phyloP scores from a whole-genome alignment of 1,284 basidiomycete genomes.

The Athelia psychrophila region DNA sequence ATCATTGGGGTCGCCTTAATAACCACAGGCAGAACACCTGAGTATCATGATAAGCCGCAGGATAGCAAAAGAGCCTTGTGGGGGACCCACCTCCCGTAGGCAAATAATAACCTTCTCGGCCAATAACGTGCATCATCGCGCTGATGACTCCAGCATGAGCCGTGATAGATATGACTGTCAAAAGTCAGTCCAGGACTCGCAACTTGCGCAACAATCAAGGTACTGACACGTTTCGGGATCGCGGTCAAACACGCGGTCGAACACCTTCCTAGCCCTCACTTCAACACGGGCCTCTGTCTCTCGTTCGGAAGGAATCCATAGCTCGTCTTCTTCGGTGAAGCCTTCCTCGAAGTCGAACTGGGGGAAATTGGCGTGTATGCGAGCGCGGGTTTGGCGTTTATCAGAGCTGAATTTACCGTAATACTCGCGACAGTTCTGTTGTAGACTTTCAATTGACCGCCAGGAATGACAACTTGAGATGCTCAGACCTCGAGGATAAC shows the following conservation, averaged over 20 bases:
- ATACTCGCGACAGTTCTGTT: constrained; percentile 63
- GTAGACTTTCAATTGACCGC: background rate
- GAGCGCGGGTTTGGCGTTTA: constrained; percentile 51
- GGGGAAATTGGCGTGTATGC: constrained; percentile 58
- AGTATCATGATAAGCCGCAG: background rate
- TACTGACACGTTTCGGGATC: constrained; percentile 48
- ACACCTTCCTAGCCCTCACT: constrained; percentile 47
- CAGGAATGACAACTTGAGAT: background rate
- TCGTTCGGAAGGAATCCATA: constrained; percentile 65
- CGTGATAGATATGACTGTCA: constrained; percentile 60
- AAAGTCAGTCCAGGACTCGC: background rate
- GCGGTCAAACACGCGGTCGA: constrained; percentile 62
- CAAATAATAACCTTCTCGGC: constrained; percentile 40
- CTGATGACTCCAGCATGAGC: constrained; percentile 62
- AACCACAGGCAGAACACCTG: constrained; percentile 26
- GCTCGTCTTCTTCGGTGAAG: constrained; percentile 70
- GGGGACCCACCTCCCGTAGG: constrained; percentile 65
- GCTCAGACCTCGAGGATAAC: constrained; percentile 51
- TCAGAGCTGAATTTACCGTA: constrained; percentile 77
- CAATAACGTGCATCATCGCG: constrained; percentile 45
- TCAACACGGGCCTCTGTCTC: constrained; percentile 61
- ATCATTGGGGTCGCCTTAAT: constrained; percentile 13
- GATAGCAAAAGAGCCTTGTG: constrained; percentile 1
- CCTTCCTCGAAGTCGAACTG: constrained; percentile 60
- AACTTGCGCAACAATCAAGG: no score